Conservation (phyloP, 441 rosid genomes). For the Bocquillonia castaneifolia region DNA sequence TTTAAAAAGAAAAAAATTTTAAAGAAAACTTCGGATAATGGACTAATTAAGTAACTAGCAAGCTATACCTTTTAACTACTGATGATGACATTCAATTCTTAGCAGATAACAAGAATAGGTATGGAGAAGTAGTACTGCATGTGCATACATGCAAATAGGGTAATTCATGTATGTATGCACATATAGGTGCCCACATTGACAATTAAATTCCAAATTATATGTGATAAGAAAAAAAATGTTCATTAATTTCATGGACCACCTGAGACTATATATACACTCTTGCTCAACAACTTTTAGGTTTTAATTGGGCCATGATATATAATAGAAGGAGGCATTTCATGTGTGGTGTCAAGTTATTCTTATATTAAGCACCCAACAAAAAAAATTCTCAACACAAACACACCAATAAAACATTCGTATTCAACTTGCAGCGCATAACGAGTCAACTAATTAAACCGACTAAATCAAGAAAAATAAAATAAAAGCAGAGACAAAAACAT, state of each 20-base stretch:
- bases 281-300: too few species aligned
- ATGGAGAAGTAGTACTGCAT: not conserved
- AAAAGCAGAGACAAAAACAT: slow-evolving; percentile 6
- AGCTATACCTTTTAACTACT: too few species aligned
- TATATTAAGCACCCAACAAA: not conserved
- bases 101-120: not conserved
- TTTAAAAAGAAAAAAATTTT: not conserved
- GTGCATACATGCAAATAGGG: too few species aligned
- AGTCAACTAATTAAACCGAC: slow-evolving; percentile 18
- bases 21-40: not conserved
- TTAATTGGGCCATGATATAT: too few species aligned
- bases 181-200: too few species aligned
- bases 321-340: too few species aligned
- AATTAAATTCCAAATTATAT: too few species aligned
- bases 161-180: too few species aligned
- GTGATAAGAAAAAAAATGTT: too few species aligned
- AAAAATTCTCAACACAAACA: not conserved
- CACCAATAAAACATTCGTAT: not conserved
- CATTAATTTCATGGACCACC: too few species aligned
- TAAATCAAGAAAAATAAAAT: not conserved
- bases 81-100: not conserved
- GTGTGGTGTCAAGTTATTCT: not conserved
- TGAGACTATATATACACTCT: too few species aligned
- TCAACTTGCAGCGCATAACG: too few species aligned
- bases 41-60: not conserved